phyloP scores from a whole-genome alignment of 2,329 filamentous ascomycete genomes.

The Aspergillus sp. region DNA sequence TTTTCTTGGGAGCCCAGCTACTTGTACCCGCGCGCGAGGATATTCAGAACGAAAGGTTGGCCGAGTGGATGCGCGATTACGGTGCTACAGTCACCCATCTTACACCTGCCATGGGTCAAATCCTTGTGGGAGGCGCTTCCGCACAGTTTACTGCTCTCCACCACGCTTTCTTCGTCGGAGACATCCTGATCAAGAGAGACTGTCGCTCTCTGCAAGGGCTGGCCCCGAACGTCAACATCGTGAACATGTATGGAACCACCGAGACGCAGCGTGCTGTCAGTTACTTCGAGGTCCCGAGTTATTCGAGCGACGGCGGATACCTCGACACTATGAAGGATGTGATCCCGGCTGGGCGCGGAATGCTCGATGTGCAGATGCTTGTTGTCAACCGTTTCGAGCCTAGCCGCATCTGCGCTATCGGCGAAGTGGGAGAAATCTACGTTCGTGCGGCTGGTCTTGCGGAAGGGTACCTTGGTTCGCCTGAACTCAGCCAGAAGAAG shows the following conservation, averaged over 20 bases:
- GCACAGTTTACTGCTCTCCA: constrained; percentile 75
- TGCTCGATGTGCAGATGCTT: constrained; percentile 84
- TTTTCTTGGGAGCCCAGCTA: constrained; percentile 80
- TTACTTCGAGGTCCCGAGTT: constrained; percentile 75
- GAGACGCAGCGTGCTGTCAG: constrained; percentile 80
- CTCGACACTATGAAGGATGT: constrained; percentile 69
- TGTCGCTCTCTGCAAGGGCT: constrained; percentile 74
- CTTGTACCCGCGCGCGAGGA: constrained; percentile 77
- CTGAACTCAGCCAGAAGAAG: constrained; percentile 68
- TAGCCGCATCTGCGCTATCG: constrained; percentile 71
- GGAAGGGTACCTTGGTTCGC: constrained; percentile 69
- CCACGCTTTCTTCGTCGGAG: constrained; percentile 86
- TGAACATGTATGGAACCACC: constrained; percentile 88
- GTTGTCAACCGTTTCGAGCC: constrained; percentile 71
- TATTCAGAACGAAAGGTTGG: constrained; percentile 81
- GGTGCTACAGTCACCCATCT: constrained; percentile 79
- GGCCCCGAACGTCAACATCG: constrained; percentile 71
- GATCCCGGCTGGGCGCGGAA: constrained; percentile 81
- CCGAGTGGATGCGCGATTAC: constrained; percentile 82
- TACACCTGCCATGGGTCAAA: constrained; percentile 95
- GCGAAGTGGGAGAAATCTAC: constrained; percentile 82
- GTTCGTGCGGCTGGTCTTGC: constrained; percentile 80
- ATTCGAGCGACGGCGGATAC: constrained; percentile 61
- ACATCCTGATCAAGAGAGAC: constrained; percentile 82
- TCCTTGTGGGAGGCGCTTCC: constrained; percentile 79